Percentiles rank a stretch among this genome's conserved stretches.
Evolutionary conservation across 805 yeast species (phyloP).

Genomic region (Cyberlindnera maclurae): DNA sequence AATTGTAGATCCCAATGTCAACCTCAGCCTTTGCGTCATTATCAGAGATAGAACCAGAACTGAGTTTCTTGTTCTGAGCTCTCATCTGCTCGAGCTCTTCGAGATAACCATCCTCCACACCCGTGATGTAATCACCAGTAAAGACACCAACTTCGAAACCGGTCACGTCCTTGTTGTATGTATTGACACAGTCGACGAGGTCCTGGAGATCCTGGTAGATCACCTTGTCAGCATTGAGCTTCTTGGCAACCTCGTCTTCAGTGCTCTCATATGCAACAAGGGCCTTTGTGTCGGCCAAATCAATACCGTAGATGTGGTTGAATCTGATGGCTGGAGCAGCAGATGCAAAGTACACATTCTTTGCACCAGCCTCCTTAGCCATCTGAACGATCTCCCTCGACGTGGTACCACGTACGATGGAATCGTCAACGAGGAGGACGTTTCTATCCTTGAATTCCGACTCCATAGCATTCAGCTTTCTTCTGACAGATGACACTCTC

Average conservation of each 20-base stretch:
- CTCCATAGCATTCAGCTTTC: slow-evolving; percentile 94
- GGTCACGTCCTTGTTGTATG: slow-evolving; percentile 35
- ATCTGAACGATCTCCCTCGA: slow-evolving; percentile 92
- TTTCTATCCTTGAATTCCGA: slow-evolving; percentile 80
- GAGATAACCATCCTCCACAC: slow-evolving; percentile 77
- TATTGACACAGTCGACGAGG: slow-evolving; percentile 69
- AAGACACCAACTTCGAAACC: slow-evolving; percentile 95
- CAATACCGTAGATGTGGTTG: slow-evolving; percentile 96
- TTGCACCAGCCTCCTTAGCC: slow-evolving; percentile 99
- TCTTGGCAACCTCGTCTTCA: slow-evolving; percentile 67
- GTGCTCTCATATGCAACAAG: slow-evolving; percentile 79
- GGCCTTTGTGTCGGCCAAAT: slow-evolving; percentile 91
- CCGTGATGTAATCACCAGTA: slow-evolving; percentile 93
- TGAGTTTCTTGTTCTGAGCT: slow-evolving; percentile 61
- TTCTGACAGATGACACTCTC: slow-evolving; percentile 86
- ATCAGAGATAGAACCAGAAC: slow-evolving; percentile 37
- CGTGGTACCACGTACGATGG: slow-evolving; percentile 96
- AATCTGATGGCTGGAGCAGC: slow-evolving; percentile 97
- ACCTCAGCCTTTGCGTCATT: slow-evolving; percentile 73
- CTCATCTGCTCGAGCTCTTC: slow-evolving; percentile 77
- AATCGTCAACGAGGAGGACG: slow-evolving; percentile 90
- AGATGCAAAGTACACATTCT: slow-evolving; percentile 89
- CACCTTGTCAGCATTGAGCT: slow-evolving; percentile 85
- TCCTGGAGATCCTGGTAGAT: slow-evolving; percentile 84
- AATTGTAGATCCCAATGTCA: slow-evolving; percentile 55